Percentiles rank a stretch among this genome's conserved stretches.
phyloP scores from a whole-genome alignment of 2,329 filamentous ascomycete genomes.

The Colletotrichum limetticola region DNA sequence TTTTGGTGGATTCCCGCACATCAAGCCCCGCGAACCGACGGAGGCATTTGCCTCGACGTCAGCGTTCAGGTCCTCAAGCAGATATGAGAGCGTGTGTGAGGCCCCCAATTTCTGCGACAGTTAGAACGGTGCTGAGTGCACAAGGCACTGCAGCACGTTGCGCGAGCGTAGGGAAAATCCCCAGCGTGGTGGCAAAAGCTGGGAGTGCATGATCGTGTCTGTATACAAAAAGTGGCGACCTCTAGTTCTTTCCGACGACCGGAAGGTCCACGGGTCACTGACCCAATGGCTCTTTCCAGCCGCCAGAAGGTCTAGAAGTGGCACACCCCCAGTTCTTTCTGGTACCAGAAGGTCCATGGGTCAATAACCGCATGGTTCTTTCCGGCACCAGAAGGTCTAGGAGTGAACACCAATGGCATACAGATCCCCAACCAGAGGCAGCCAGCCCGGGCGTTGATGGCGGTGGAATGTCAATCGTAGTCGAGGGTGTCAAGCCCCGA shows the following conservation, averaged over 20 bases:
- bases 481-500: conserved; percentile 68
- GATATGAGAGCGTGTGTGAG: background rate
- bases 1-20: conserved; percentile 8
- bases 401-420: background rate
- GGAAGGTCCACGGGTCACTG: background rate
- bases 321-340: background rate
- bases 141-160: conserved; percentile 44
- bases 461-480: conserved; percentile 58
- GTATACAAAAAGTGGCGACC: background rate
- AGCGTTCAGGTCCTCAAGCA: background rate
- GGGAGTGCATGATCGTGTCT: background rate
- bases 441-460: background rate
- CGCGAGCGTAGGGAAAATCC: background rate
- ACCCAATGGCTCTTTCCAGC: conserved; percentile 11
- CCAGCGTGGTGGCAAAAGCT: background rate
- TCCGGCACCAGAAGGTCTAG: background rate
- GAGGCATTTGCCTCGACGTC: conserved; percentile 15
- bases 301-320: background rate
- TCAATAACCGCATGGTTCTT: conserved; percentile 1
- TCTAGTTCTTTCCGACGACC: conserved; percentile 15
- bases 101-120: conserved; percentile 36
- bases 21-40: conserved; percentile 29
- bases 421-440: background rate
- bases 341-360: background rate
- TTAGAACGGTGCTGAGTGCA: conserved; percentile 58